These are phyloP conservation scores for Cytospora schulzeri DNA, from an alignment of 2,329 filamentous ascomycete genomes.

Conservation along the genomic window DNA sequence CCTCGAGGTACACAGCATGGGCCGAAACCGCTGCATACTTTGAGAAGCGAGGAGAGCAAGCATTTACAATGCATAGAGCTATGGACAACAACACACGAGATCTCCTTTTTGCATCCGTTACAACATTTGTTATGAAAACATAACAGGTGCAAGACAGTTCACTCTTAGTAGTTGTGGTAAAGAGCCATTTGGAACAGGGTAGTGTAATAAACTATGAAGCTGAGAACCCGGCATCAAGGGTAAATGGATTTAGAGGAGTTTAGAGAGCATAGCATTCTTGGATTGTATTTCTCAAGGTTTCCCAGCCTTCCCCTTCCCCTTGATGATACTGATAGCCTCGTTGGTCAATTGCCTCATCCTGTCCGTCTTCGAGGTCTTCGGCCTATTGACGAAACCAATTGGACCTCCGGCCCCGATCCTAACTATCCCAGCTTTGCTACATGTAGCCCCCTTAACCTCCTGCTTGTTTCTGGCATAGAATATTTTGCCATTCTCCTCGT, in stretches of 20 bases:
- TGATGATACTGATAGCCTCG: neutral
- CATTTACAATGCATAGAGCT: too few species aligned
- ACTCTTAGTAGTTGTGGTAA: too few species aligned
- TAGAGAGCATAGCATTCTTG: neutral
- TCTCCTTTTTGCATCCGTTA: too few species aligned
- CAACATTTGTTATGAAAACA: too few species aligned
- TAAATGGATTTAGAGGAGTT: too few species aligned
- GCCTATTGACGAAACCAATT: neutral
- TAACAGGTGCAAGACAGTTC: too few species aligned
- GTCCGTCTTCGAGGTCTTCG: neutral
- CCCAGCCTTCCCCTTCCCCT: too few species aligned
- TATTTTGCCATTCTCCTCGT: neutral
- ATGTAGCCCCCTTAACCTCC: neutral
- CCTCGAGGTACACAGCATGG: slow-evolving; percentile 45
- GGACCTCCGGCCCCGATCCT: neutral
- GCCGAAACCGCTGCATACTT: slow-evolving; percentile 35
- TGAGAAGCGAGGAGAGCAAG: slow-evolving; percentile 40
- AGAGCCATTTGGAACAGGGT: too few species aligned
- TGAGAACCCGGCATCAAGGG: too few species aligned
- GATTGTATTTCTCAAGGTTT: neutral
- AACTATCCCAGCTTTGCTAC: neutral
- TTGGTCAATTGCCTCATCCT: neutral
- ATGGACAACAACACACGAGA: too few species aligned
- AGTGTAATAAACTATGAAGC: too few species aligned
- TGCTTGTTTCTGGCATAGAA: neutral